Evolutionary conservation across 1,284 basidiomycete species (phyloP), one percentile per base, ranked within the genome.

Genomic region (Phlebopus sp.): DNA sequence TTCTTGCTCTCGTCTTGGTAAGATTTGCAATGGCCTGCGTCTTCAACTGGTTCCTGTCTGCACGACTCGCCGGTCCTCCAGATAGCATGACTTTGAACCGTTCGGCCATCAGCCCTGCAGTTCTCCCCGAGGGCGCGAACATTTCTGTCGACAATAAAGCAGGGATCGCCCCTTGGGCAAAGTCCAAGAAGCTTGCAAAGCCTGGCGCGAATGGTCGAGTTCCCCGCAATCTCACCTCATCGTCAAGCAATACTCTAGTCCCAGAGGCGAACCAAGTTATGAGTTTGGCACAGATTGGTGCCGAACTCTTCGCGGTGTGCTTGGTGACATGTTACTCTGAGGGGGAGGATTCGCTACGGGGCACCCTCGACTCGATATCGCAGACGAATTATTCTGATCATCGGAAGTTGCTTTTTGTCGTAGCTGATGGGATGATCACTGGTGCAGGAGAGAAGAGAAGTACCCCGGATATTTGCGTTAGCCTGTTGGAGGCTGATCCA

Each of bases 391-490:
- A 98, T 69, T 91, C 92, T 7, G 95, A 98, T 69, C 75, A 81
- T 32, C 78, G 95, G 47, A 99, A 99, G 68, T 76, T 99, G 17
- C 70, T 99, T 35, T 97, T 97, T 66, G 77, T 99, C 48, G 87
- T 99, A 7, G 96, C 95, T 31, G 97, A 99, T 68, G 97, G 97
- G 5, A 98, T 99, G 92, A 94, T 99, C 56, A 99, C 96, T 0
- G 97, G 97, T 42, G 86, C 86, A 3, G 97, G 97, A 44, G 96
- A 99, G 74, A 91, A 93, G 68, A 78, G 78, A 62, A 94, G 90
- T 56, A 99, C 96, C 4, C 97, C 97, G 9, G 97, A 99, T 69
- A 94, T 93, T 44, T 98, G 96, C 64, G 95, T 99, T 32, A 79
- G 85, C 44, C 69, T 99, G 53, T 70, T 99, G 49, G 94, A 97